These are phyloP conservation scores for Aphanomyces astaci DNA, from an alignment of 352 stramenopile species.

Conservation along the genomic window DNA sequence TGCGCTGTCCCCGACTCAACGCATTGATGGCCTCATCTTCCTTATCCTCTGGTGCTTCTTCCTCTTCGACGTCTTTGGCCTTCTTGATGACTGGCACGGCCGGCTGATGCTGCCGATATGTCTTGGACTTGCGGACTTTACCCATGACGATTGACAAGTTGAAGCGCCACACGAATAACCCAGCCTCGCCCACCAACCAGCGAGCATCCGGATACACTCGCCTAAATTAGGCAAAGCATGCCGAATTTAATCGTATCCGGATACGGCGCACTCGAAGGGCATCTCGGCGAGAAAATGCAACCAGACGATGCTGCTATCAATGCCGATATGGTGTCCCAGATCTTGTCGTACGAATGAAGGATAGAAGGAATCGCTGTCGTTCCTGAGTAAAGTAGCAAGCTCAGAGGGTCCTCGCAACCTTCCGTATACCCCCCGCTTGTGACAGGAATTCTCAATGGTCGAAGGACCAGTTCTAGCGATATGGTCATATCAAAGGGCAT, in stretches of 20 bases:
- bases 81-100: constrained; percentile 7
- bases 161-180: background rate
- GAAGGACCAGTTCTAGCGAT: too few relatives aligned
- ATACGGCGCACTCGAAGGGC: too few relatives aligned
- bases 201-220: constrained; percentile 18
- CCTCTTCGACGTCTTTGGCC: background rate
- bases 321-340: too few relatives aligned
- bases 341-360: too few relatives aligned
- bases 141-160: constrained; percentile 5
- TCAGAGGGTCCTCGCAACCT: too few relatives aligned
- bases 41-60: background rate
- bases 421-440: too few relatives aligned
- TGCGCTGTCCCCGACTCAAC: constrained; percentile 74
- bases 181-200: constrained; percentile 13
- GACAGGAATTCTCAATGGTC: background rate
- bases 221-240: background rate
- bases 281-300: too few relatives aligned
- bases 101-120: constrained; percentile 20
- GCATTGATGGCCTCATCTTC: background rate
- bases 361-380: too few relatives aligned
- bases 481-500: background rate
- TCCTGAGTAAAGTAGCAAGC: too few relatives aligned
- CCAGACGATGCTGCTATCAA: too few relatives aligned
- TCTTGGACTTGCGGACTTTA: constrained; percentile 17
- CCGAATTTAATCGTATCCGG: too few relatives aligned